Percentiles rank a stretch among this genome's conserved stretches.
Conservation (phyloP, 768 basidiomycete species). For the Sarcomyxa edulis region DNA sequence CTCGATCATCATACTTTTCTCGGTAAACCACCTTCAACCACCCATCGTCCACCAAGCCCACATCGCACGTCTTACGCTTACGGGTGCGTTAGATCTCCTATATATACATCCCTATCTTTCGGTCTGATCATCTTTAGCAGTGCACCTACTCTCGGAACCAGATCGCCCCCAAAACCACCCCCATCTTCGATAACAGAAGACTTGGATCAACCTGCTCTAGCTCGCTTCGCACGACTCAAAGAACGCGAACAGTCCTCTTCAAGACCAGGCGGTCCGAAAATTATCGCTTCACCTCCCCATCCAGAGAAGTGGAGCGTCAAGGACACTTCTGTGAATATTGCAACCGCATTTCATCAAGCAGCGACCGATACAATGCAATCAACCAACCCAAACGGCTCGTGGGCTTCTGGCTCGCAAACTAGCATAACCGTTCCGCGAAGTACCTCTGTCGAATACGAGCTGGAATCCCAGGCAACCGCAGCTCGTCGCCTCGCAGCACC, state of each 20-base stretch:
- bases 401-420: constrained; percentile 59
- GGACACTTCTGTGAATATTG: constrained; percentile 85
- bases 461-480: constrained; percentile 48
- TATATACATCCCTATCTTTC: constrained; percentile 12
- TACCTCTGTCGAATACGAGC: constrained; percentile 78
- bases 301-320: constrained; percentile 72
- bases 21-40: constrained; percentile 45
- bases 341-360: constrained; percentile 74
- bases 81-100: constrained; percentile 43
- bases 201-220: constrained; percentile 35
- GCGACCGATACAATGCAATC: constrained; percentile 43
- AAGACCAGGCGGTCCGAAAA: constrained; percentile 34
- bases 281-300: constrained; percentile 42
- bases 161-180: constrained; percentile 54
- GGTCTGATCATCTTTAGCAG: constrained; percentile 26
- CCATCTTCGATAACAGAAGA: constrained; percentile 31
- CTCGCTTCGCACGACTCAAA: constrained; percentile 37
- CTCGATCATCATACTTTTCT: constrained; percentile 78
- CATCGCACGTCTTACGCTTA: constrained; percentile 58
- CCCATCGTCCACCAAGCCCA: constrained; percentile 30
- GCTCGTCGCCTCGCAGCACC: constrained; percentile 59
- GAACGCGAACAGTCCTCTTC: constrained; percentile 32
- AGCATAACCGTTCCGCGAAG: constrained; percentile 55
- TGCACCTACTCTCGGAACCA: constrained; percentile 48
- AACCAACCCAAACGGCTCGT: constrained; percentile 54